Base-by-base conservation (phyloP, 768 basidiomycete genomes). In the Podaxis sp. region DNA sequence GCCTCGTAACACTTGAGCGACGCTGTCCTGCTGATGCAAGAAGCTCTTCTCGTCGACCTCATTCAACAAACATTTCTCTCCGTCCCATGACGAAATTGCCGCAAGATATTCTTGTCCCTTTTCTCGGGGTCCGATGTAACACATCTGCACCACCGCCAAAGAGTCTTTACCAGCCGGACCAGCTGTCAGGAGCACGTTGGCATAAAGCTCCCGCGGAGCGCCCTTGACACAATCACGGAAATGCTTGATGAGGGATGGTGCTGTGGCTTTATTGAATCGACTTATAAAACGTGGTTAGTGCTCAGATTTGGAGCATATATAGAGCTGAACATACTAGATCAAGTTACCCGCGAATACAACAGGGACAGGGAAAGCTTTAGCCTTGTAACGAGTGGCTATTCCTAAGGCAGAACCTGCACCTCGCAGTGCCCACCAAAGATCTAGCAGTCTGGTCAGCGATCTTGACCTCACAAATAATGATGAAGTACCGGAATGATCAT, bases 211-310 rank as follows among this genome's bases (percentile, higher is more conserved):
- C 9, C 89, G 82, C 1, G 93, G 92, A 11, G 91, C 90, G 42
- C 87, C 86, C 69, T 95, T 95, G 76, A 95, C 83, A 68, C 93
- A 95, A 71, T 97, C 95, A 25, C 95, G 86, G 76, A 94, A 93
- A 73, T 96, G 95, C 64, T 87, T 89, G 69, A 97, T 86, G 48
- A 96, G 83, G 4, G 91, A 93, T 3, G 92, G 87, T 0, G 95
- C 89, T 0, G 93, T 95, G n/a, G 86, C 82, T 51, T 81, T 83
- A 71, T 92, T 87, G 76, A 96, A 97, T 38, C 91, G 90, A 72
- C 93, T 95, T 67, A 5, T 63, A 53, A 53, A 38, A 18, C 18
- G 50, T 10, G 13, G 42, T 64, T 37, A 65, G 65, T 37, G 66
- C 32, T 25, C 46, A 64, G 47, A 14, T 60, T 40, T 27, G 28